Base-by-base conservation (phyloP, 2,329 filamentous ascomycete genomes). In the Diplodia sapinea region DNA sequence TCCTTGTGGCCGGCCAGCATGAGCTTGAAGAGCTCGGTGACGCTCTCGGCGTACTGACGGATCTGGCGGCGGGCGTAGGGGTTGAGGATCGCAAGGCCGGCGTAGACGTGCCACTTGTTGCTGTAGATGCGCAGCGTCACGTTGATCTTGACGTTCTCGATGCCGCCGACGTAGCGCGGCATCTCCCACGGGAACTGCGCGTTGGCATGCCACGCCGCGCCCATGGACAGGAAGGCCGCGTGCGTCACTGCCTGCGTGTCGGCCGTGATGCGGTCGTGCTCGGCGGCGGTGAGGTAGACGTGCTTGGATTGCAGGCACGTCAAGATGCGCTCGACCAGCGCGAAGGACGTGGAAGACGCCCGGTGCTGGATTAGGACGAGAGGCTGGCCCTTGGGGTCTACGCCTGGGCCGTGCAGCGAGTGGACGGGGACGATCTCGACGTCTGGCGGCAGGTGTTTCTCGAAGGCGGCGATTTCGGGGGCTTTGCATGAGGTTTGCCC, bases 51-150 rank as follows among this genome's bases (percentile, higher is more conserved):
- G 78, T 98, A 99, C 82, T 98, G 94, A 67, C 91, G 87, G 74
- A 99, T 98, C 81, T 99, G 95, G 78, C 91, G 86, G 78, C 91
- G 91, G 3, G 95, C 95, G 68, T 93, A 91, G 0, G 95, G 95
- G 78, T 99, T 99, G 68, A 99, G 86, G 75, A 99, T 99, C 12
- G 96, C 95, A 9, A 99, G 89, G 0, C 95, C 95, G 23, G 95
- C 95, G 79, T 99, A 99, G 68, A 99, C 95, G 82, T 99, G 96
- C 96, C 96, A 99, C 80, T 98, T 99, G 80, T 97, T 96, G 69
- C 91, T 90, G 82, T 98, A 99, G 81, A 99, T 98, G 73, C 95
- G 93, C 72, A 99, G 84, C 72, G 93, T 98, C 72, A 98, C 89
- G 82, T 99, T 99, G 83, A 98, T 97, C 82, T 99, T 99, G 74